Base-by-base conservation (phyloP, 2,329 filamentous ascomycete genomes). In the Neurospora sp. region DNA sequence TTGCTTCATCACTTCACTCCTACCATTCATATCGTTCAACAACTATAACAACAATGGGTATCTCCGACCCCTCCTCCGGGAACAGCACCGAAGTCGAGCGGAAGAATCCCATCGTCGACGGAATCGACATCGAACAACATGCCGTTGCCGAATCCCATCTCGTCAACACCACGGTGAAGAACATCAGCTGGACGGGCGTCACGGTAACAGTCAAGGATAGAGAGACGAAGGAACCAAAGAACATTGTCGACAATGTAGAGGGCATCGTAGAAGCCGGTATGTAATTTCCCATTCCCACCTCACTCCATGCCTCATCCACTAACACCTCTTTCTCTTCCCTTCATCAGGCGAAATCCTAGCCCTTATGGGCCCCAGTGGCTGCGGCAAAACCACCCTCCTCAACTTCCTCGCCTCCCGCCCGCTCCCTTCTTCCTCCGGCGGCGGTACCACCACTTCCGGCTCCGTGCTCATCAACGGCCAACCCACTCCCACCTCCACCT, bases 331-430 rank as follows among this genome's bases (percentile, higher is more conserved):
- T 10, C 10, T 38, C 38, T 17, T 67, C 46, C 13, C 71, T 42
- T 70, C 68, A 68, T 38, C 76, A 84, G 92, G 91, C 38, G 89
- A 93, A 76, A 82, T 94, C 58, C 85, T 93, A 71, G 93, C 93
- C 46, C 80, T 96, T 66, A 95, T 96, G 91, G 93, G 93, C 33
- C 92, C 92, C 83, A 39, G 86, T 19, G 19, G 86, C 4, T 85
- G 87, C 70, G 93, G 93, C 68, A 97, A 97, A 79, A 96, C 93
- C 0, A 96, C 93, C 0, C 84, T 97, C 0, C 84, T 97, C 42
- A 94, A 96, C 77, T 87, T 91, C 5, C 87, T 96, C 15, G 92
- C 93, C 7, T 72, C 82, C 81, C 72, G 81, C 82, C 82, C 83
- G 0, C 81, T 85, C 6, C 38, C 66, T 39, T 10, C 46, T 40